Evolutionary conservation across 2,329 filamentous ascomycete genomes (phyloP), one percentile per base, ranked within the genome.

Genomic region (Phaeophleospora eucalypticola): DNA sequence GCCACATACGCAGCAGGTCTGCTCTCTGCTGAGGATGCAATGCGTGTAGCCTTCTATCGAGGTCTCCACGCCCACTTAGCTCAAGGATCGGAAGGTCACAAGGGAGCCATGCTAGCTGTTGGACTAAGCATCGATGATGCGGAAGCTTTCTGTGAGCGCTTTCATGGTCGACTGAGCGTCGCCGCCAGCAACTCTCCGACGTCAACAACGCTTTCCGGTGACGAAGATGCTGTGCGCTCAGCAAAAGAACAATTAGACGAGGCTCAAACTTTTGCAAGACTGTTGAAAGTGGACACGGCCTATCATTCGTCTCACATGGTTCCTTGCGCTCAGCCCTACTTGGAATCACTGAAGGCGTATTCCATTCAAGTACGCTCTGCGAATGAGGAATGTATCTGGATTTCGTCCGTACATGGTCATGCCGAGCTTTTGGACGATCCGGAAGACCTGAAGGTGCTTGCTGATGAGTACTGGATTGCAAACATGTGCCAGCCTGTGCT

Each of bases 171-270:
- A 6, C 21, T 57, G 29, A 40, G 36, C 3, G 45, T 62, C 7
- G 59, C 58, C 15, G 59, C 58, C 15, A 48, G 61, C 40, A 77
- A 77, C 53, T 68, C 66, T 36, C 63, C 70, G 1, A 47, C 57
- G 0, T 71, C 67, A 18, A 62, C 73, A 1, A 78, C 75, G 0
- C 35, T 76, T 0, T 74, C 72, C 7, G 75, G 75, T 0, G 70
- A 75, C 16, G 41, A 41, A 6, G 54, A 67, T 49, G 64, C 61
- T 4, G 65, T 76, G 3, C 45, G 63, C 0, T 56, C 65, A 24
- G 51, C 58, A 0, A 59, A 65, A 7, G 44, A 50, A 1, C 52
- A 59, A 0, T 49, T 76, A 1, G 59, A 68, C 0, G 54, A 62
- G 4, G 51, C 66, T 17, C 59, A 65, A 3, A 61, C 62, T 2